Evolutionary conservation across 169 alveolate genomes (phyloP), one percentile per base, ranked within the genome.

Genomic region (Babesia sp.): DNA sequence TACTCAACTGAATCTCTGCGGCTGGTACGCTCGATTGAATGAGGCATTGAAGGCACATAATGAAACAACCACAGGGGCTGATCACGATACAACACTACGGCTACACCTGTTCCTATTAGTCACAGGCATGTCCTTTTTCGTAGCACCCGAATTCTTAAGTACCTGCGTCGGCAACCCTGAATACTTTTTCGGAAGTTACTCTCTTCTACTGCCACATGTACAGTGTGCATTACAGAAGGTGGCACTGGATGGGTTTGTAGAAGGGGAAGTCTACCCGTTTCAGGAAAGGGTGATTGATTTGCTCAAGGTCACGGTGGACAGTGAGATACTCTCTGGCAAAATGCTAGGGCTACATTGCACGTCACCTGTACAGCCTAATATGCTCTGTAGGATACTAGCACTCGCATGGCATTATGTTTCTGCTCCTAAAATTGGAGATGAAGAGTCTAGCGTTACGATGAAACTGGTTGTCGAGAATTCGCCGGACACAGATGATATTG

Each of bases 81-180:
- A 31, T 44, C 44, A 79, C 46, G 73, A 71, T 45, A 60, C 20
- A 6, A 57, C 51, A 42, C 44, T 64, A 64, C 56, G 58, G 34
- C 39, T 36, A 26, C 46, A 63, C 44, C 22, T 79, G 26, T 71
- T 42, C 60, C 12, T 79, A 56, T 26, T 70, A 42, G 46, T 57
- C 11, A n/a, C 34, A n/a, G 80, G 83, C 0, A 8, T 37, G 18
- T 41, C 81, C 18, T 79, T 55, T 51, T 48, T 70, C 44, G 31
- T 79, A 33, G 55, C 61, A 34, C 75, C 67, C 5, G 87, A 79
- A 45, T 79, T 54, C 54, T 18, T 79, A 60, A 70, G 67, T 46
- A 59, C 68, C 22, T 64, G 83, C 31, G 76, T 58, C 16, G 64
- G 46, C 3, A 42, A 45, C 45, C 50, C 68, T 0, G 63, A 34